Evolutionary conservation across 345 rosid genomes (phyloP), one percentile per base, ranked within the genome.

Genomic region (Populus davidiana): DNA sequence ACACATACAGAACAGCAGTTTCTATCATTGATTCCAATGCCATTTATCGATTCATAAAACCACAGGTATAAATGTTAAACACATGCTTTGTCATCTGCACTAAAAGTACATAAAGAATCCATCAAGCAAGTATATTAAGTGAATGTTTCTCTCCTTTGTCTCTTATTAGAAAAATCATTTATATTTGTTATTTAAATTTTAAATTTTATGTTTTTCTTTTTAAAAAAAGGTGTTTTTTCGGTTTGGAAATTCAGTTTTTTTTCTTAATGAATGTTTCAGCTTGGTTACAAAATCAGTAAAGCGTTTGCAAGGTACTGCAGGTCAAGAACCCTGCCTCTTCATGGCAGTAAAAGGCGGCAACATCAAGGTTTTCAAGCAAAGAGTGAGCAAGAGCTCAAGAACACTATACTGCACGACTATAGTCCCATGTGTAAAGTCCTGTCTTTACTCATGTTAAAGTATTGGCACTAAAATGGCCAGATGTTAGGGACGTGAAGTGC

Each of bases 21-120:
- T 33, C 38, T 2, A 25, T 35, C 8, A 70, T 10, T 47, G 66
- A 39, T 71, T 67, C 7, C 12, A 69, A 69, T 33, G 11, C 63
- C 21, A 67, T 35, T 23, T 56, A 75, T 62, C 65, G 62, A 80
- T 76, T 68, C 76, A 67, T 50, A 20, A 27, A 69, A 20, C 39
- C 8, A 69, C 56, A 44, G 27, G 11, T 33, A 41, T 7, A 56
- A 18, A 27, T 68, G 23, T 12, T 52, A 25, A 18, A 66, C 33
- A 56, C 27, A 44, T 20, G 20, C 31, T 49, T 54, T 39, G 38
- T 56, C 50, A 62, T 25, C 27, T 20, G 1, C 3, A 17, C 31
- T 61, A 39, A 27, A 27, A 49, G 16, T 20, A 67, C 8, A 72
- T 18, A 65, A 44, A 31, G 17, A 33, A 74, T 41, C 29, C 31